Conservation (phyloP, 208 protist species). For the Willaertia magna region DNA sequence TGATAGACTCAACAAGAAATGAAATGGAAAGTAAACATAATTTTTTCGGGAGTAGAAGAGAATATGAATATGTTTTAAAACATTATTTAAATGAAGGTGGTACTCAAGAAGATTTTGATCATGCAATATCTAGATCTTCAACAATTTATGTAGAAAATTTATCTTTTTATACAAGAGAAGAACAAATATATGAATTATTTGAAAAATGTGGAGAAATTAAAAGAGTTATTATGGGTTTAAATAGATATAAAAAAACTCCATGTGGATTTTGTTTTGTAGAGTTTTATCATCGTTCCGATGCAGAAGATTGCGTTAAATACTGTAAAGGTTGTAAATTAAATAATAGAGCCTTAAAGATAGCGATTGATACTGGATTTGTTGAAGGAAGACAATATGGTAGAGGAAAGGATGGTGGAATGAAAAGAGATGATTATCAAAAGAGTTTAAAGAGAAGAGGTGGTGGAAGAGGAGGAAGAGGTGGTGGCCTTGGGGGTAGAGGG, state of each 20-base stretch:
- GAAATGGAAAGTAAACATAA: not conserved
- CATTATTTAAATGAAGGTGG: not conserved
- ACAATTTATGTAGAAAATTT: slow-evolving; percentile 96
- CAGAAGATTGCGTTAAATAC: slow-evolving; percentile 69
- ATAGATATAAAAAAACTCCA: slow-evolving; percentile 74
- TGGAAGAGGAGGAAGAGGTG: not conserved
- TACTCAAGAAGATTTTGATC: slow-evolving; percentile 7
- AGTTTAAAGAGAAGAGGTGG: not conserved
- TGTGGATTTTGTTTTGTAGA: slow-evolving; percentile 98
- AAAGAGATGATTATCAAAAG: slow-evolving; percentile 4
- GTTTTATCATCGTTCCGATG: slow-evolving; percentile 70
- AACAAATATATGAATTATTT: slow-evolving; percentile 89
- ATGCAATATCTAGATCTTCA: slow-evolving; percentile 6
- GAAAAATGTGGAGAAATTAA: slow-evolving; percentile 73
- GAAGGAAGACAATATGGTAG: slow-evolving; percentile 71
- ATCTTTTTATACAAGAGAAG: slow-evolving; percentile 92
- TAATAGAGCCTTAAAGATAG: slow-evolving; percentile 48
- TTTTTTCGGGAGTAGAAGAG: not conserved
- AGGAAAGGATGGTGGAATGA: slow-evolving; percentile 51
- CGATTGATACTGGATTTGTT: slow-evolving; percentile 63
- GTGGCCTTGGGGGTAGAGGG: not conserved
- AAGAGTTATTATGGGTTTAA: slow-evolving; percentile 93
- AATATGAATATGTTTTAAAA: not conserved
- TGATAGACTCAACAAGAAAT: not conserved
- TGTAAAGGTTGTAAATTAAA: slow-evolving; percentile 56